These are phyloP conservation scores for Capsella rubella DNA, from an alignment of 441 rosid genomes.

Conservation along the genomic window DNA sequence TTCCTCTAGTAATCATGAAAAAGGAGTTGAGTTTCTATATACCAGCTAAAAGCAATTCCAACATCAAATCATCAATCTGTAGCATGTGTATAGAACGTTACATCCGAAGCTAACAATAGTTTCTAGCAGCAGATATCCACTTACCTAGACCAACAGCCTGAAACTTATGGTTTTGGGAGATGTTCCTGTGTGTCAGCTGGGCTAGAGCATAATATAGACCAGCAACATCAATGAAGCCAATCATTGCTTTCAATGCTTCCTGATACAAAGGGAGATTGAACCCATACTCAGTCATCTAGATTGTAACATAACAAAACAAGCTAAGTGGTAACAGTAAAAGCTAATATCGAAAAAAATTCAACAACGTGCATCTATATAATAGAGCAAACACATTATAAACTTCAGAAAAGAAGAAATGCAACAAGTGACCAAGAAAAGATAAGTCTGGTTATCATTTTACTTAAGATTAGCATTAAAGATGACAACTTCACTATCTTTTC, in stretches of 20 bases:
- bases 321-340: neutral
- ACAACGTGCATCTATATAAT: slow-evolving; percentile 1
- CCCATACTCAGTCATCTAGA: slow-evolving; percentile 20
- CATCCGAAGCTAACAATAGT: neutral
- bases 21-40: neutral
- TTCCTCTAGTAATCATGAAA: neutral
- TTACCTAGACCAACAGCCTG: slow-evolving; percentile 97
- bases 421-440: neutral
- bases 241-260: slow-evolving; percentile 91
- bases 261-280: slow-evolving; percentile 40
- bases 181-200: slow-evolving; percentile 90
- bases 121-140: slow-evolving; percentile 31
- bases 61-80: neutral
- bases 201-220: slow-evolving; percentile 90
- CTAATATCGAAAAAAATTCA: neutral
- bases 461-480: neutral
- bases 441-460: neutral
- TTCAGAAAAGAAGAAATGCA: neutral
- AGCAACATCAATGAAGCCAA: slow-evolving; percentile 93
- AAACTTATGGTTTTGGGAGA: slow-evolving; percentile 94
- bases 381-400: neutral
- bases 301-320: neutral
- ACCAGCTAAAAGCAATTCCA: neutral
- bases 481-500: neutral
- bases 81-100: neutral